Evolutionary conservation across 1,284 basidiomycete species (phyloP).

Genomic region (Moesziomyces aphidis): DNA sequence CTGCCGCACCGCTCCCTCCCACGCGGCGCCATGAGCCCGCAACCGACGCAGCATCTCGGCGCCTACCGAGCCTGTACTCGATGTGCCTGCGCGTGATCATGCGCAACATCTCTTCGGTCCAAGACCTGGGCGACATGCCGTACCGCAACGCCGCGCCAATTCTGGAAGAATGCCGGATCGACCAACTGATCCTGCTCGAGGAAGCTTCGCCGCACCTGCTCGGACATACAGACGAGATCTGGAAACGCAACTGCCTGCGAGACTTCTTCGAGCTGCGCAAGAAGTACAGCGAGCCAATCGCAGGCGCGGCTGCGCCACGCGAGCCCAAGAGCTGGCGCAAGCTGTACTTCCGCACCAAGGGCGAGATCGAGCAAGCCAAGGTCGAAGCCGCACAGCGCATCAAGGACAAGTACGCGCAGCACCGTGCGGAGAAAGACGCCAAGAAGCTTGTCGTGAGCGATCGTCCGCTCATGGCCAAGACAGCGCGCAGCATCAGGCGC

Average conservation of each 20-base stretch:
- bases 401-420: constrained; percentile 59
- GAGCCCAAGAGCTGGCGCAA: constrained; percentile 51
- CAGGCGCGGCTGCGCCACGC: background rate
- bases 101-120: constrained; percentile 52
- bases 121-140: constrained; percentile 63
- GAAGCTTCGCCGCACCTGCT: constrained; percentile 57
- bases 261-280: constrained; percentile 60
- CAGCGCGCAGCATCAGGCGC: constrained; percentile 14
- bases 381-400: constrained; percentile 48
- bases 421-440: constrained; percentile 54
- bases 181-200: constrained; percentile 59
- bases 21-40: background rate
- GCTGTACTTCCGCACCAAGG: constrained; percentile 50
- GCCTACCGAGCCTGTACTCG: constrained; percentile 16
- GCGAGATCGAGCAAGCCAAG: constrained; percentile 52
- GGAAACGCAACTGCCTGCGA: constrained; percentile 58
- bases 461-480: constrained; percentile 24
- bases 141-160: constrained; percentile 57
- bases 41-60: too few relatives aligned
- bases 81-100: constrained; percentile 55
- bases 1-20: constrained; percentile 20
- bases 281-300: constrained; percentile 11
- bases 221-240: constrained; percentile 50
- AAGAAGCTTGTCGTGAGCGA: constrained; percentile 55
- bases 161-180: constrained; percentile 56